These are phyloP conservation scores for Cicer pinnatifidum DNA, from an alignment of 306 rosid genomes.

Conservation along the genomic window DNA sequence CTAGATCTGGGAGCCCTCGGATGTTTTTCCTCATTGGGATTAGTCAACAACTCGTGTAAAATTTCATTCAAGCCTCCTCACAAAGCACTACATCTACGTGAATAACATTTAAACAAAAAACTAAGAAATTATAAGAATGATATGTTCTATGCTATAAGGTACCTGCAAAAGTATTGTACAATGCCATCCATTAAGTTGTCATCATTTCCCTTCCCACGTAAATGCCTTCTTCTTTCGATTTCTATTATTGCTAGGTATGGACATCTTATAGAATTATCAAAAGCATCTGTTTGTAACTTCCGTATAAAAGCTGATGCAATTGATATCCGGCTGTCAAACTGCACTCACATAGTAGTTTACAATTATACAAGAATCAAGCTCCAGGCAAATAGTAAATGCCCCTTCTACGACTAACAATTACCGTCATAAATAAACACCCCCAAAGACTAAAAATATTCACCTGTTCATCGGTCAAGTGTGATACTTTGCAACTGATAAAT, in stretches of 20 bases:
- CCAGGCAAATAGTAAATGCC: constrained; percentile 23
- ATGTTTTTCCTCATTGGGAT: background rate
- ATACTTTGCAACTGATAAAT: constrained; percentile 65
- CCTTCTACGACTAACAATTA: constrained; percentile 29
- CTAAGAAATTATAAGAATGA: constrained; percentile 11
- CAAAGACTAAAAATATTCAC: constrained; percentile 49
- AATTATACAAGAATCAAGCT: constrained; percentile 42
- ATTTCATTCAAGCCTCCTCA: constrained; percentile 27
- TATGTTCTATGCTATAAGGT: background rate
- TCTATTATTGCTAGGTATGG: constrained; percentile 86
- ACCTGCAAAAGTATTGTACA: constrained; percentile 75
- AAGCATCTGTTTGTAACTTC: constrained; percentile 61
- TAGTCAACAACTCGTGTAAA: background rate
- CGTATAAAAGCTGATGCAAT: constrained; percentile 67
- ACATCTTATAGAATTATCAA: constrained; percentile 61
- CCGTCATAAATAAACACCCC: constrained; percentile 32
- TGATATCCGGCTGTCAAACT: constrained; percentile 85
- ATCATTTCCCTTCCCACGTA: constrained; percentile 68
- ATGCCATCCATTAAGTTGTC: constrained; percentile 66
- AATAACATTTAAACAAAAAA: constrained; percentile 7
- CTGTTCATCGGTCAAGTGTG: constrained; percentile 75
- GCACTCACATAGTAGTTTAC: constrained; percentile 52
- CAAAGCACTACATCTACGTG: constrained; percentile 23
- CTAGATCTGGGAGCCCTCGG: constrained; percentile 19
- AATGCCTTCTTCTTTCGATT: constrained; percentile 82